phyloP scores from a whole-genome alignment of 2,329 filamentous ascomycete species.

The Rhytidhysteron rufulum region DNA sequence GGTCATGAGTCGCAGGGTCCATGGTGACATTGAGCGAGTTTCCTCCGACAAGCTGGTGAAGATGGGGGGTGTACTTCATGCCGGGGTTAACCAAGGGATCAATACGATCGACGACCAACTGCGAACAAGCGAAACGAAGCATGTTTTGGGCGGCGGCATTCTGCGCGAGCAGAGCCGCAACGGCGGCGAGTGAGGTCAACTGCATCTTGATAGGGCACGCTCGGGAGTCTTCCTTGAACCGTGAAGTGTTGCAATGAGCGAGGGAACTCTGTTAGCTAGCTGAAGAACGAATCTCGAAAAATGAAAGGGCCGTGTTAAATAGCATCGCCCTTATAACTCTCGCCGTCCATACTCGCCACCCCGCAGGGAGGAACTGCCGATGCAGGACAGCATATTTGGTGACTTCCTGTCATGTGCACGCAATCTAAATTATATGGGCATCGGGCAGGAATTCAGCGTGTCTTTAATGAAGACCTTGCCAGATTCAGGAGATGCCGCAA shows the following conservation, averaged over 20 bases:
- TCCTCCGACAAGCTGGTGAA: conserved; percentile 32
- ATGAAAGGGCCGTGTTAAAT: neutral
- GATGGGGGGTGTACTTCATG: conserved; percentile 32
- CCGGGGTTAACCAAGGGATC: conserved; percentile 32
- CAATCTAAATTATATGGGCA: neutral
- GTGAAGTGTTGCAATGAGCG: neutral
- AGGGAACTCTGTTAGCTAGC: neutral
- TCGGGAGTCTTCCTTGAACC: conserved; percentile 7
- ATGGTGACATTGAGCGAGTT: conserved; percentile 32
- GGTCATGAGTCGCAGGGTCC: conserved; percentile 22
- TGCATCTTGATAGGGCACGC: conserved; percentile 22
- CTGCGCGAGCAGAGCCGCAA: conserved; percentile 19
- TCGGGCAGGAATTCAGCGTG: neutral
- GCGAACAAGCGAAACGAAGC: conserved; percentile 33
- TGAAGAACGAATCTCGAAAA: neutral
- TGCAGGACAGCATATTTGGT: neutral
- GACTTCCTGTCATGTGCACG: neutral
- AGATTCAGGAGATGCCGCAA: too few species aligned
- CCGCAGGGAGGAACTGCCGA: neutral
- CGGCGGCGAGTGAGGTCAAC: conserved; percentile 23
- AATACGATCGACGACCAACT: conserved; percentile 30
- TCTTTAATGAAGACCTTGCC: too few species aligned
- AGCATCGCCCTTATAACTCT: neutral
- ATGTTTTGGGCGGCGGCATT: conserved; percentile 23
- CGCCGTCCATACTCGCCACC: neutral